A percentile compares a stretch with the other conserved stretches of the same genome.
phyloP scores from a whole-genome alignment of 768 basidiomycete species.

The Pleurotus ostreatus region DNA sequence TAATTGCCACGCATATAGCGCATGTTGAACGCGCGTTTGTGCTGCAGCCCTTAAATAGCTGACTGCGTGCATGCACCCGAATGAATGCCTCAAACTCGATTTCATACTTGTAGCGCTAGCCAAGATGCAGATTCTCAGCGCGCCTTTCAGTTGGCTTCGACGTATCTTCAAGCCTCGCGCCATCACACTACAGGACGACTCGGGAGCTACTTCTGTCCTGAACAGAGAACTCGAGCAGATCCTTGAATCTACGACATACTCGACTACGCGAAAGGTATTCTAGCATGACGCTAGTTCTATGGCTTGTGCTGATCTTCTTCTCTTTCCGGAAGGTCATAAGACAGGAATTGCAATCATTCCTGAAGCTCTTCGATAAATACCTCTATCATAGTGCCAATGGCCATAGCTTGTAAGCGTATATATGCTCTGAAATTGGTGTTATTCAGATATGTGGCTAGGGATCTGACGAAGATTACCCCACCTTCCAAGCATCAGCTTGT shows the following conservation, averaged over 20 bases:
- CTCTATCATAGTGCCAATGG: slow-evolving; percentile 83
- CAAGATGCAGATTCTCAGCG: not conserved
- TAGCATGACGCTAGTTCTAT: not conserved
- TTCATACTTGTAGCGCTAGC: not conserved
- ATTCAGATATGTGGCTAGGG: slow-evolving; percentile 37
- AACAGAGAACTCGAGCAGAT: not conserved
- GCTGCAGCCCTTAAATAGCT: not conserved
- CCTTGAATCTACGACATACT: not conserved
- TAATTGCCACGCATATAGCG: not conserved
- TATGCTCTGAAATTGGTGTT: slow-evolving; percentile 3
- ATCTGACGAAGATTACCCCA: slow-evolving; percentile 87
- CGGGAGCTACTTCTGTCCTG: not conserved
- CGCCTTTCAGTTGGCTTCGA: not conserved
- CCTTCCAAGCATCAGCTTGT: slow-evolving; percentile 84
- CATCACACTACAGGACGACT: not conserved
- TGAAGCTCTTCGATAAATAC: slow-evolving; percentile 93
- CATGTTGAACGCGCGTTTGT: not conserved
- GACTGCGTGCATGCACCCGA: too few species aligned
- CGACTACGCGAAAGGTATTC: not conserved
- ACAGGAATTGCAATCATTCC: slow-evolving; percentile 95
- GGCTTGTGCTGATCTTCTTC: slow-evolving; percentile 9
- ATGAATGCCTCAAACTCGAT: not conserved
- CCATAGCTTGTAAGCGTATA: slow-evolving; percentile 68
- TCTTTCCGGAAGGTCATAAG: slow-evolving; percentile 66
- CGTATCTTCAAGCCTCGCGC: not conserved